Evolutionary conservation across 148 eudicot species (phyloP).

Genomic region (Drosera capensis): DNA sequence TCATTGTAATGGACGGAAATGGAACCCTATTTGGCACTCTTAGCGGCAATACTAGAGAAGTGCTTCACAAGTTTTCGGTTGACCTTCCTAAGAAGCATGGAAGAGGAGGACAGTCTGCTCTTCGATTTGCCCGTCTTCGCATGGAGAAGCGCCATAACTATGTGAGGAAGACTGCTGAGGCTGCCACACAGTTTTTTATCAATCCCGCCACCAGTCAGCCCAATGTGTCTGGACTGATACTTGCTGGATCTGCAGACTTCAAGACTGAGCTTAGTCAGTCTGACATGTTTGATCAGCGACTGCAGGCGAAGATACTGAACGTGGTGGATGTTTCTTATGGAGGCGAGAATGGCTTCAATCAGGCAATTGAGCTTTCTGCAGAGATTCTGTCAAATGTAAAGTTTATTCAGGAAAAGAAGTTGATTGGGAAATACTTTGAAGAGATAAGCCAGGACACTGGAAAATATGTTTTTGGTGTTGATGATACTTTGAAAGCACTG

Average conservation of each 20-base stretch:
- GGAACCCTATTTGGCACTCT: constrained; percentile 12
- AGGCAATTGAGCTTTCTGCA: constrained; percentile 13
- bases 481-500: constrained; percentile 8
- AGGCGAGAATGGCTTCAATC: too few relatives aligned
- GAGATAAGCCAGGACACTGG: too few relatives aligned
- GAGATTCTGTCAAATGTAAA: constrained; percentile 10
- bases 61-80: constrained; percentile 10
- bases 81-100: constrained; percentile 13
- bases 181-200: constrained; percentile 8
- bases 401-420: constrained; percentile 13
- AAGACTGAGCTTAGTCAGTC: constrained; percentile 11
- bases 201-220: constrained; percentile 11
- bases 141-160: constrained; percentile 14
- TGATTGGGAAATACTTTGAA: too few relatives aligned
- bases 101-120: constrained; percentile 12
- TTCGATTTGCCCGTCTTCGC: constrained; percentile 13
- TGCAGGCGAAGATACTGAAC: constrained; percentile 9
- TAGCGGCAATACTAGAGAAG: constrained; percentile 12
- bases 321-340: constrained; percentile 13
- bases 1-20: constrained; percentile 12
- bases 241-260: constrained; percentile 13
- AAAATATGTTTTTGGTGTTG: constrained; percentile 11
- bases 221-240: constrained; percentile 9
- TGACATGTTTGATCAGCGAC: constrained; percentile 8
- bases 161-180: constrained; percentile 12